Evolutionary conservation across 202 grass and related monocot species (phyloP), one percentile per base, ranked within the genome.

Genomic region (Setaria viridis): DNA sequence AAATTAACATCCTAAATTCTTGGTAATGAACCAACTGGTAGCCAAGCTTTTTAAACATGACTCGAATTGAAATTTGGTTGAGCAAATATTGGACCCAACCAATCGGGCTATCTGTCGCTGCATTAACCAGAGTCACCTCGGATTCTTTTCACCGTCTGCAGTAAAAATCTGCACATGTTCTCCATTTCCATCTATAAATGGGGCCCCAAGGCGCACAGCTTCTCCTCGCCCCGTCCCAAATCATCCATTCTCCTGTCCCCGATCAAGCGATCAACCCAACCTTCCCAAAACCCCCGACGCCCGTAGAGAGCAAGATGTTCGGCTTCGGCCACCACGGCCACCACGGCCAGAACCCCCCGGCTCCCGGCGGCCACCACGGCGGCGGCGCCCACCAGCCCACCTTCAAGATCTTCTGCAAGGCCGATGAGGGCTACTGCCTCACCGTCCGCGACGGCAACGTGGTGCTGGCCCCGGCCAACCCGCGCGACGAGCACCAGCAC

Each of bases 361-460:
- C 65, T 54, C 20, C 34, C 6, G 16, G 4, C 60, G 66, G 30
- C 9, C 33, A 32, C 1, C 32, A 34, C 10, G 49, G 15, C 74
- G 85, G 13, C 63, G 85, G 54, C 12, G 71, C 46, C 11, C 86
- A 86, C 54, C 77, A 87, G 62, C 88, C 93, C 5, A 98, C 93
- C 4, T 94, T 98, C 67, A 95, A 93, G 88, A 92, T 98, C 90
- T 94, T 94, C 88, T 87, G 93, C 93, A 86, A 82, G 64, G 90
- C 93, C 37, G 84, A 87, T 46, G 88, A 91, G 81, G 86, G 77
- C 60, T 94, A 88, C 86, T 92, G 89, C 77, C 88, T 98, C 62
- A 80, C 90, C 15, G 89, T 94, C 42, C 91, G 96, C 67, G 86
- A 95, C 72, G 96, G 90, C 78, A 86, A 89, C 68, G 93, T 88